Conservation (phyloP, 768 basidiomycete species). For the Mycena pura region DNA sequence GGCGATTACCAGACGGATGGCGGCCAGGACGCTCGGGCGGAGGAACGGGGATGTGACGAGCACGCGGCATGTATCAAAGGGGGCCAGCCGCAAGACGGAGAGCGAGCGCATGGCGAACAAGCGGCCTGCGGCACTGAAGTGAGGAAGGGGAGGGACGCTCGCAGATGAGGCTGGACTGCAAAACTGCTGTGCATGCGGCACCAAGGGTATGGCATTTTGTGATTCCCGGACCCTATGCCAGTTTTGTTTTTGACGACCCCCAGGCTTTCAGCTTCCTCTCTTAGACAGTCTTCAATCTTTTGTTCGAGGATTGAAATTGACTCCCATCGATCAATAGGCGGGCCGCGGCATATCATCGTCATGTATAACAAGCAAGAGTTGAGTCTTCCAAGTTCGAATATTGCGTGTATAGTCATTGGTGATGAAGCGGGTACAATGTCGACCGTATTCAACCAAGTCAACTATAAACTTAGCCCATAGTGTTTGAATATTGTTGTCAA, state of each 20-base stretch:
- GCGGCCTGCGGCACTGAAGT: background rate
- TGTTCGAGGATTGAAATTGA: background rate
- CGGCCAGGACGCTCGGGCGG: constrained; percentile 43
- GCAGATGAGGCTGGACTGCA: too few species aligned
- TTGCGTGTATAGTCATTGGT: background rate
- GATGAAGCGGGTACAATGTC: background rate
- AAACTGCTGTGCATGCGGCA: too few species aligned
- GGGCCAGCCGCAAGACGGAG: constrained; percentile 23
- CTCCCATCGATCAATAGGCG: background rate
- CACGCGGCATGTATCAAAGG: constrained; percentile 47
- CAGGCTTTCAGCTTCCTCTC: background rate
- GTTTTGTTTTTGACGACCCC: too few species aligned
- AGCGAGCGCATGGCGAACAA: constrained; percentile 21
- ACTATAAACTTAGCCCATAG: background rate
- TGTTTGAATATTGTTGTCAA: background rate
- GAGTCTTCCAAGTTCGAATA: background rate
- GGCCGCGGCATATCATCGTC: background rate
- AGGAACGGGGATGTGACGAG: constrained; percentile 53
- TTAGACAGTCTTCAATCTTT: background rate
- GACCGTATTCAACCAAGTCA: background rate
- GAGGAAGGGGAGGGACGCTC: too few species aligned
- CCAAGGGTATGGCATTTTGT: too few species aligned
- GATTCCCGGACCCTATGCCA: too few species aligned
- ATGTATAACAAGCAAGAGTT: background rate
- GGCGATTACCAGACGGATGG: constrained; percentile 46